Evolutionary conservation across 1,284 basidiomycete species (phyloP), one percentile per base, ranked within the genome.

Genomic region (Cryptococcus sp.): DNA sequence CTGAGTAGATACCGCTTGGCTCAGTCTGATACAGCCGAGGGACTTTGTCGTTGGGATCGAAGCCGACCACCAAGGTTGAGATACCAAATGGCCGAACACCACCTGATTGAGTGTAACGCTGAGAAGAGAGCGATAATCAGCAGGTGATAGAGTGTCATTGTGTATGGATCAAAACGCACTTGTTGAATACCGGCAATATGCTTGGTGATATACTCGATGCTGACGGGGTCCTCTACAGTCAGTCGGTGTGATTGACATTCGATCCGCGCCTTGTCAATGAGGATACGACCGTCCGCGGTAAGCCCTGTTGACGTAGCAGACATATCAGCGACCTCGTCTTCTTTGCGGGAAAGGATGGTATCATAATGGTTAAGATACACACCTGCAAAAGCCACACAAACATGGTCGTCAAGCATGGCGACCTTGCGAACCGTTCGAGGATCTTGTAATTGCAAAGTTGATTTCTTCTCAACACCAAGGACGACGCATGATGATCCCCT

Each of bases 401-500:
- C 82, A 76, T 99, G 96, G 75, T 99, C 95, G 73, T 99, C 96
- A 45, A 99, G 82, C 92, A 98, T 95, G 61, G 92, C 96, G 15
- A 98, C 95, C 79, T 99, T 99, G 58, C 95, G 85, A 17, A 99
- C 93, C 1, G 96, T 99, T 55, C 96, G 84, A 11, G 96, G 91
- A 80, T 99, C 96, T 82, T 99, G 96, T 8, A 99, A 84, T 79
- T 99, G 96, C 25, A 98, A 83, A 17, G 97, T 87, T 0, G 91
- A 93, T 80, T 98, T 99, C 87, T 99, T 99, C 83, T 99, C 96
- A 20, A 99, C 96, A 54, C 95, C 96, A 25, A 99, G 84, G 4
- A 99, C 93, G 4, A 97, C 96, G 38, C 94, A 90, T 70, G 94
- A 88, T 75, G 91, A 89, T 63, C 96, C 96, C 62, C 93, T 87